Conservation (phyloP, 495 filamentous ascomycete genomes). For the Chaetomium tenue region DNA sequence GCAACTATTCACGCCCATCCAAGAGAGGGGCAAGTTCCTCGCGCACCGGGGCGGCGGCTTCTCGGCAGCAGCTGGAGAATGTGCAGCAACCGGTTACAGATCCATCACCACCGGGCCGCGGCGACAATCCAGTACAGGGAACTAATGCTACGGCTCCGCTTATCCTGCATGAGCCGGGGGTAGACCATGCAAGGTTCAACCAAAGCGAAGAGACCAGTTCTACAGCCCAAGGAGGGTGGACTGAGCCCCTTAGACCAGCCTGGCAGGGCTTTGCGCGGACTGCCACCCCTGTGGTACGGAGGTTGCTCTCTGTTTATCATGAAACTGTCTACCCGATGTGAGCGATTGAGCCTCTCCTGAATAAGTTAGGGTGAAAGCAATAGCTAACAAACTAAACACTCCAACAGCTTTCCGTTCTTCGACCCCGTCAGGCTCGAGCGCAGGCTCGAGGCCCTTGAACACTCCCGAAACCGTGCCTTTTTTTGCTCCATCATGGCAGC, state of each 20-base stretch:
- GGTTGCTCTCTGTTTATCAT: slow-evolving; percentile 45
- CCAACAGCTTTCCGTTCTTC: slow-evolving; percentile 46
- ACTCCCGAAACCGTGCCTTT: slow-evolving; percentile 41
- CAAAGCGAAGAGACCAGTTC: slow-evolving; percentile 7
- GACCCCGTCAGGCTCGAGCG: slow-evolving; percentile 41
- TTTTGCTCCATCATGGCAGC: slow-evolving; percentile 53
- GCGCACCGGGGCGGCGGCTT: background rate
- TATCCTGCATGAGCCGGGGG: slow-evolving; percentile 1
- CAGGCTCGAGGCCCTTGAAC: slow-evolving; percentile 39
- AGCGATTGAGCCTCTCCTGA: slow-evolving; percentile 16
- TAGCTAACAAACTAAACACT: background rate
- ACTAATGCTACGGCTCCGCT: slow-evolving; percentile 1
- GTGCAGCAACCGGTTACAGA: slow-evolving; percentile 11
- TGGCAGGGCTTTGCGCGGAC: slow-evolving; percentile 23
- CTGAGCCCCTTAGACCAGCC: slow-evolving; percentile 21
- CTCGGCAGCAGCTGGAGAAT: slow-evolving; percentile 13
- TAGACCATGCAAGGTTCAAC: slow-evolving; percentile 7
- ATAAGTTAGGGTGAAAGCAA: background rate
- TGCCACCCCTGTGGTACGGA: slow-evolving; percentile 19
- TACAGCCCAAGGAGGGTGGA: slow-evolving; percentile 8
- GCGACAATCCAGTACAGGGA: background rate
- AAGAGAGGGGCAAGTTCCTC: slow-evolving; percentile 16
- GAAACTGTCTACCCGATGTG: slow-evolving; percentile 45
- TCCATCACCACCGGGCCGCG: background rate
- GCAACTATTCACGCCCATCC: slow-evolving; percentile 22